phyloP scores from a whole-genome alignment of 2,329 filamentous ascomycete species.

The Fusarium paranaense region DNA sequence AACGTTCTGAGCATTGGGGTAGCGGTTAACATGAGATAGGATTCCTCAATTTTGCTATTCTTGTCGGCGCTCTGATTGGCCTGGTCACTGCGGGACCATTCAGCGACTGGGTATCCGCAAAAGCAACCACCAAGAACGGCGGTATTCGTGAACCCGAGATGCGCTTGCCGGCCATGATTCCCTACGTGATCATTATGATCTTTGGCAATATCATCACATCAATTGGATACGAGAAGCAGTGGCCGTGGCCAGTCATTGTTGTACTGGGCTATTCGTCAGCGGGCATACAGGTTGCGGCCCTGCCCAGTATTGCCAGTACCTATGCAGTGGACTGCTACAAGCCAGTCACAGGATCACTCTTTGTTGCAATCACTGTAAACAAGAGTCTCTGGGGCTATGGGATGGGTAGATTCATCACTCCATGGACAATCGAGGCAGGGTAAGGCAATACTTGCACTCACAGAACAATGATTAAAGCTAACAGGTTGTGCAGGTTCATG shows the following conservation, averaged over 20 bases:
- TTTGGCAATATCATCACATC: slow-evolving; percentile 46
- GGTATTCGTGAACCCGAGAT: slow-evolving; percentile 62
- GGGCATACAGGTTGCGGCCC: slow-evolving; percentile 54
- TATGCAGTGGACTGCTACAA: slow-evolving; percentile 76
- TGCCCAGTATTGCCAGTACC: slow-evolving; percentile 68
- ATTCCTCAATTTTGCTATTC: slow-evolving; percentile 61
- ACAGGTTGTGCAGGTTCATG: not conserved
- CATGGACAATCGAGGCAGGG: slow-evolving; percentile 14
- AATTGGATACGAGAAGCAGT: slow-evolving; percentile 59
- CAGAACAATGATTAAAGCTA: not conserved
- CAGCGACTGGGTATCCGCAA: slow-evolving; percentile 56
- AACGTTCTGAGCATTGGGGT: no score
- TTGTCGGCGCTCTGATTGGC: slow-evolving; percentile 55
- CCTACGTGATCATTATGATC: slow-evolving; percentile 35
- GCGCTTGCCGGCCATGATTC: slow-evolving; percentile 48
- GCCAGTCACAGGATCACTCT: slow-evolving; percentile 22
- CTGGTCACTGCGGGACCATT: slow-evolving; percentile 56
- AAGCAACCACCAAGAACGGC: slow-evolving; percentile 54
- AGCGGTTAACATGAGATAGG: slow-evolving; percentile 41
- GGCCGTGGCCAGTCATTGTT: slow-evolving; percentile 62
- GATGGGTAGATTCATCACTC: slow-evolving; percentile 18
- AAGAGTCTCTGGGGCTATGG: slow-evolving; percentile 26
- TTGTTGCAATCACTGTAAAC: slow-evolving; percentile 22
- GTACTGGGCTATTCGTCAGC: slow-evolving; percentile 58
- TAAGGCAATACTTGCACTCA: not conserved